Conservation (phyloP, 2,329 filamentous ascomycete species). For the Ceratocystis eucalypticola region DNA sequence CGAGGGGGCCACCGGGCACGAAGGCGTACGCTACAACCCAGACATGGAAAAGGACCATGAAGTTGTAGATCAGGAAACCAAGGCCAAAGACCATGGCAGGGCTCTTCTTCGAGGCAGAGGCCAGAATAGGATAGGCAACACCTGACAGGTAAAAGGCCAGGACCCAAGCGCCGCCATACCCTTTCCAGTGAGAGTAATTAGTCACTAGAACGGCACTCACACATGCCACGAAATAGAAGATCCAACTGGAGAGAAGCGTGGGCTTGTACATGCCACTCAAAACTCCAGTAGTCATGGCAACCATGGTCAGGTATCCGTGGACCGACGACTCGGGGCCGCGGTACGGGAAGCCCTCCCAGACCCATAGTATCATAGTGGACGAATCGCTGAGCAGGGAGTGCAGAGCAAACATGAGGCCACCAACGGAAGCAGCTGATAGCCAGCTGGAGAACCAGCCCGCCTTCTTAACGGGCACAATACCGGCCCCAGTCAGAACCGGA, state of each 20-base stretch:
- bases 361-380: slow-evolving; percentile 98
- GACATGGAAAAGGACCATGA: slow-evolving; percentile 91
- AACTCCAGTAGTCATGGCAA: slow-evolving; percentile 74
- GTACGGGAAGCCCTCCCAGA: slow-evolving; percentile 91
- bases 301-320: slow-evolving; percentile 77
- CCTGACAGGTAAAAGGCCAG: slow-evolving; percentile 73
- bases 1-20: slow-evolving; percentile 81
- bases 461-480: slow-evolving; percentile 27
- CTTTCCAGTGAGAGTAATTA: slow-evolving; percentile 66
- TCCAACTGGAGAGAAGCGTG: slow-evolving; percentile 60
- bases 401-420: slow-evolving; percentile 72
- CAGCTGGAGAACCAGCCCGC: slow-evolving; percentile 38
- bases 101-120: slow-evolving; percentile 59
- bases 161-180: slow-evolving; percentile 70
- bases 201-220: slow-evolving; percentile 69
- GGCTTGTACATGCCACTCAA: slow-evolving; percentile 63
- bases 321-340: slow-evolving; percentile 75
- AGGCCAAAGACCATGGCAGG: slow-evolving; percentile 74
- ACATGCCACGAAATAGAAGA: slow-evolving; percentile 62
- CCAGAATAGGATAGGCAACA: slow-evolving; percentile 59
- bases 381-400: slow-evolving; percentile 92
- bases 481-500: slow-evolving; percentile 35
- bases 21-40: slow-evolving; percentile 99
- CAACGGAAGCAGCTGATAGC: slow-evolving; percentile 67
- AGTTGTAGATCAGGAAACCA: slow-evolving; percentile 82